These are phyloP conservation scores for Colletotrichum tofieldiae DNA, from an alignment of 2,329 filamentous ascomycete genomes.

Conservation along the genomic window DNA sequence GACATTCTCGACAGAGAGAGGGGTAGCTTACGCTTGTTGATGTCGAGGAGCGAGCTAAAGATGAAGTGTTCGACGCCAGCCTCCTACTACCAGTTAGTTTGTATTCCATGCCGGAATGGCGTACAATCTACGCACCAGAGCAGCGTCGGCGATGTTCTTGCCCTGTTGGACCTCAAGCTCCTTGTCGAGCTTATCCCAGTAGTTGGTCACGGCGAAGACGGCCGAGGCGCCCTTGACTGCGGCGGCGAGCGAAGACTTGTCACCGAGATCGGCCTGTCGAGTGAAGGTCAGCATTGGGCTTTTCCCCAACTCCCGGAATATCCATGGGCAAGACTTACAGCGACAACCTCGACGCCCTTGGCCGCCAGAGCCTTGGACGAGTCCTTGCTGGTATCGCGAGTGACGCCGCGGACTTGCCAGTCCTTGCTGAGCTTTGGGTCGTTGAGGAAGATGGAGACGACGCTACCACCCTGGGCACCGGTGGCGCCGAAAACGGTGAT, in stretches of 20 bases:
- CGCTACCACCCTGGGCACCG: conserved; percentile 72
- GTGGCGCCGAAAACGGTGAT: conserved; percentile 73
- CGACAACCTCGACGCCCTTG: conserved; percentile 66
- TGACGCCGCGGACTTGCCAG: conserved; percentile 70
- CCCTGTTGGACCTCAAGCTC: conserved; percentile 62
- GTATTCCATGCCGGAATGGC: conserved; percentile 46
- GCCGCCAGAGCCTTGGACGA: conserved; percentile 60
- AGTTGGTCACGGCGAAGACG: conserved; percentile 69
- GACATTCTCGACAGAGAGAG: neutral
- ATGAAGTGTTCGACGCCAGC: conserved; percentile 60
- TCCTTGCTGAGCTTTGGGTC: conserved; percentile 60
- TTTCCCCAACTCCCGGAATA: neutral
- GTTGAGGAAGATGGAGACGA: conserved; percentile 60
- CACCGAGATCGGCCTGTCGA: conserved; percentile 64
- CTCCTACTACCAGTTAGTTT: conserved; percentile 44
- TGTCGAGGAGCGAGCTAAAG: conserved; percentile 60
- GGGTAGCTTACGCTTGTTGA: conserved; percentile 55
- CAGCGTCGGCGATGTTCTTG: conserved; percentile 64
- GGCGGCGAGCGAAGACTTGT: conserved; percentile 59
- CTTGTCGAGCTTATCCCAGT: conserved; percentile 61
- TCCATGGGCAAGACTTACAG: conserved; percentile 51
- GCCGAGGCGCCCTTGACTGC: conserved; percentile 63
- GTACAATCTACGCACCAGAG: conserved; percentile 53
- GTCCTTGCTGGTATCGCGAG: conserved; percentile 62
- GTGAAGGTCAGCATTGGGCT: conserved; percentile 5